Percentiles rank a stretch among this genome's conserved stretches.
Conservation (phyloP, 176 grass and related monocot species). For the Saccharum spontaneum region DNA sequence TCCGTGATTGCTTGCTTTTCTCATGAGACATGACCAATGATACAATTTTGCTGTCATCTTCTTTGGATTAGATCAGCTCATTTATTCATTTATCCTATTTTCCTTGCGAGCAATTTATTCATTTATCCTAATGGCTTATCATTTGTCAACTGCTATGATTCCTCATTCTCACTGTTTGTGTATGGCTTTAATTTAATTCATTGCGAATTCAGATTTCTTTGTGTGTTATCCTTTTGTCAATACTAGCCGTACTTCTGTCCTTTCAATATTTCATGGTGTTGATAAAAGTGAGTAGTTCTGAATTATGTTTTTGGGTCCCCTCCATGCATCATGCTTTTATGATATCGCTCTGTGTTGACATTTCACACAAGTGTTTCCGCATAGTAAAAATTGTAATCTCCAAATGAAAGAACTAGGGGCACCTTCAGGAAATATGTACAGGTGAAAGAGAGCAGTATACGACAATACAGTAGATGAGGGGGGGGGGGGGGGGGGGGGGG, state of each 20-base stretch:
- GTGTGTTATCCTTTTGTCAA: not conserved
- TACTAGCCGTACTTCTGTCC: not conserved
- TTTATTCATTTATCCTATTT: not conserved
- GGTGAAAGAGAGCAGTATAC: not conserved
- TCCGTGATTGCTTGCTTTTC: not conserved
- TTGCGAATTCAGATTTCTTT: not conserved
- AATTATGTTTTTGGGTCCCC: not conserved
- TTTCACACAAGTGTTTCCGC: not conserved
- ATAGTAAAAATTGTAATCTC: not conserved
- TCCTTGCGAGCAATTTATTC: not conserved
- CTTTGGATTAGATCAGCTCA: not conserved
- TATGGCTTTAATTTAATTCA: not conserved
- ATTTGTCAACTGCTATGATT: not conserved
- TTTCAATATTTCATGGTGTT: not conserved
- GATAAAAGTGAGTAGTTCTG: not conserved
- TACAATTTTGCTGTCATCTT: not conserved
- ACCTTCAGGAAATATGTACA: constrained; percentile 3
- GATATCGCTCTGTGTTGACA: not conserved
- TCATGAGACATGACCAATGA: not conserved
- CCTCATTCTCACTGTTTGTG: not conserved
- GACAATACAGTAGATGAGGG: not conserved
- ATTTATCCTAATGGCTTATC: not conserved
- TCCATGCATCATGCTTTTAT: not conserved
- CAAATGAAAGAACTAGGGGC: not conserved
- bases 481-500: too few relatives aligned